Evolutionary conservation across 345 rosid genomes (phyloP).

Genomic region (Firmiana major): DNA sequence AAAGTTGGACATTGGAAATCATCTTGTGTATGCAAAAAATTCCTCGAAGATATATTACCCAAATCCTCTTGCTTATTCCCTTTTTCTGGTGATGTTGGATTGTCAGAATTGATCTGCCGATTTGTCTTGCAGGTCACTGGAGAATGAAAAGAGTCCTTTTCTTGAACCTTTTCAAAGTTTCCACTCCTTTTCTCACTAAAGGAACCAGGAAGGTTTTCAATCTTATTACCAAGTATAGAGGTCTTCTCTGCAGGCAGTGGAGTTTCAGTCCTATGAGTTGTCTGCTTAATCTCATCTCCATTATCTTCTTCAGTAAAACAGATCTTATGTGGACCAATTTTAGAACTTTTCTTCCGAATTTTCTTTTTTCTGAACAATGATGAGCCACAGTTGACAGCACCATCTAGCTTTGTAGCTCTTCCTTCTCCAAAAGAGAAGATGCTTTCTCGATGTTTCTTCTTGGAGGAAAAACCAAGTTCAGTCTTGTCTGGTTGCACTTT

Average conservation of each 20-base stretch:
- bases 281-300: slow-evolving; percentile 35
- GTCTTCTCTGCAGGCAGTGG: slow-evolving; percentile 40
- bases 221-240: slow-evolving; percentile 38
- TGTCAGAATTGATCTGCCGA: slow-evolving; percentile 28
- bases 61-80: slow-evolving; percentile 34
- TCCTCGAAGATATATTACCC: slow-evolving; percentile 26
- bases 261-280: slow-evolving; percentile 31
- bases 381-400: slow-evolving; percentile 32
- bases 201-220: slow-evolving; percentile 25
- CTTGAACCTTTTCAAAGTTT: slow-evolving; percentile 29
- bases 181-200: slow-evolving; percentile 29
- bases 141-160: slow-evolving; percentile 30
- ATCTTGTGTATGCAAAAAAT: slow-evolving; percentile 32
- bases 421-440: slow-evolving; percentile 59
- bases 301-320: slow-evolving; percentile 32
- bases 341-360: slow-evolving; percentile 32
- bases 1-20: slow-evolving; percentile 65
- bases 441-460: slow-evolving; percentile 30
- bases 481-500: slow-evolving; percentile 24
- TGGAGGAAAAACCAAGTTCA: slow-evolving; percentile 32
- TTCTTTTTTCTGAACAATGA: slow-evolving; percentile 37
- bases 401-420: slow-evolving; percentile 24
- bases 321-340: slow-evolving; percentile 39
- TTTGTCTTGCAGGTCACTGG: slow-evolving; percentile 32
- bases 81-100: slow-evolving; percentile 26